A percentile compares a stretch with the other conserved stretches of the same genome.
These are phyloP conservation scores for Calonectria ilicicola DNA, from an alignment of 2,329 filamentous ascomycete genomes.

Conservation along the genomic window DNA sequence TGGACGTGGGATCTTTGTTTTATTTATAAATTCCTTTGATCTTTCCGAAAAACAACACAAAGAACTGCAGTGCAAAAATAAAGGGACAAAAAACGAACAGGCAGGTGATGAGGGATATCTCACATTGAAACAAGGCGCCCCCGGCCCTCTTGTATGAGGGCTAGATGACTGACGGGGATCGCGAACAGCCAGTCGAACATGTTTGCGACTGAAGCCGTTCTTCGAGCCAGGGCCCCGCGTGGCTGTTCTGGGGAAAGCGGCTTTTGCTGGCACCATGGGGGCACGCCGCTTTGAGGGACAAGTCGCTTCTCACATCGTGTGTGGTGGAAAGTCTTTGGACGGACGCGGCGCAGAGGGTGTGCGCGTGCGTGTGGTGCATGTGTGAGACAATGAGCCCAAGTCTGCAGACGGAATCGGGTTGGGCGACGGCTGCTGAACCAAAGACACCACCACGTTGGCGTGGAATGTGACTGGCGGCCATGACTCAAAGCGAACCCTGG, in stretches of 20 bases:
- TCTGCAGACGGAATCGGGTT: conserved; percentile 40
- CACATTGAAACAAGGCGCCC: conserved; percentile 21
- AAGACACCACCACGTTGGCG: conserved; percentile 33
- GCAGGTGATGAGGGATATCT: conserved; percentile 23
- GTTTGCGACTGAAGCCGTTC: conserved; percentile 43
- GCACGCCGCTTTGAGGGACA: conserved; percentile 31
- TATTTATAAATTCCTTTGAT: conserved; percentile 8
- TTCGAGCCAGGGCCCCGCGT: conserved; percentile 27
- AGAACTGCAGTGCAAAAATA: conserved; percentile 6
- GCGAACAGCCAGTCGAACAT: conserved; percentile 37
- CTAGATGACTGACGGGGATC: conserved; percentile 29
- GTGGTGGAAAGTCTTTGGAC: conserved; percentile 30
- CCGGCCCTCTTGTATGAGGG: conserved; percentile 36
- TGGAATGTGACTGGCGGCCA: conserved; percentile 43
- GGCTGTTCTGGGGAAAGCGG: conserved; percentile 42
- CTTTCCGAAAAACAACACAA: conserved; percentile 3
- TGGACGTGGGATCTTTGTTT: background rate
- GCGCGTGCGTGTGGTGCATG: conserved; percentile 24
- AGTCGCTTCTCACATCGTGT: conserved; percentile 9
- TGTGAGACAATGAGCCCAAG: conserved; percentile 36
- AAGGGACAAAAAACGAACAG: background rate
- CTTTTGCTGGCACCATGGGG: conserved; percentile 26
- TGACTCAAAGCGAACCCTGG: conserved; percentile 39
- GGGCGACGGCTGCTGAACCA: conserved; percentile 31
- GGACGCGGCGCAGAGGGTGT: conserved; percentile 38